These are phyloP conservation scores for Pythium brassicae DNA, from an alignment of 352 stramenopile species.

Conservation along the genomic window DNA sequence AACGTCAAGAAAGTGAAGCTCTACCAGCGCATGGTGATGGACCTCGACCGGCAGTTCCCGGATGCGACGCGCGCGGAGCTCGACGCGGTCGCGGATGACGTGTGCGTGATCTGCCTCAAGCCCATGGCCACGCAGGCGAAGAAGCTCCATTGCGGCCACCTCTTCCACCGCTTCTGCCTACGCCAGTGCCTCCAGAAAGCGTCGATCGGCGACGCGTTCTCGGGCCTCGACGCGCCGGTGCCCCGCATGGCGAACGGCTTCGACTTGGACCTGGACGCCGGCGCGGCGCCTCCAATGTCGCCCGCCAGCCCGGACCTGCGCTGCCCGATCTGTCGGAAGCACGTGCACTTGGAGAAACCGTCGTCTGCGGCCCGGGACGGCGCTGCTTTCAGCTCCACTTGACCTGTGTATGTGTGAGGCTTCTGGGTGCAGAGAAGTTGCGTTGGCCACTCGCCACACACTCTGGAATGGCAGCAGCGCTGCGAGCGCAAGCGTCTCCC, in stretches of 20 bases:
- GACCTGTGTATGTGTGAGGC: too few relatives aligned
- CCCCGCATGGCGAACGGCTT: neutral
- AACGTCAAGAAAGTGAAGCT: conserved; percentile 64
- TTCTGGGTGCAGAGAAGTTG: too few relatives aligned
- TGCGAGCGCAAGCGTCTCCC: too few relatives aligned
- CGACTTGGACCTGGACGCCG: conserved; percentile 21
- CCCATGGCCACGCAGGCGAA: conserved; percentile 64
- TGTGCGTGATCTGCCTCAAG: conserved; percentile 80
- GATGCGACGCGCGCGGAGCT: conserved; percentile 55
- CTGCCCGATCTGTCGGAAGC: conserved; percentile 61
- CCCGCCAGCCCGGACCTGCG: conserved; percentile 28
- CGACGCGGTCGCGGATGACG: conserved; percentile 54
- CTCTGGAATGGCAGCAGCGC: too few relatives aligned
- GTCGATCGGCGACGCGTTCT: conserved; percentile 53
- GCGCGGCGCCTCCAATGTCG: conserved; percentile 1
- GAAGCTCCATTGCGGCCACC: conserved; percentile 65
- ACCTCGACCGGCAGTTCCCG: conserved; percentile 60
- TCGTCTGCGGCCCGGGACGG: conserved; percentile 13
- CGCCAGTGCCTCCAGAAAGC: conserved; percentile 72
- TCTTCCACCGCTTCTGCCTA: conserved; percentile 72
- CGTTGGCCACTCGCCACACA: too few relatives aligned
- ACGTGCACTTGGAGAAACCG: conserved; percentile 41
- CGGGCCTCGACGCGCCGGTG: conserved; percentile 20
- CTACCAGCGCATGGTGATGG: conserved; percentile 68
- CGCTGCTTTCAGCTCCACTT: too few relatives aligned